Evolutionary conservation across 257 asterid genomes (phyloP).

Genomic region (Nicotiana benthamiana): DNA sequence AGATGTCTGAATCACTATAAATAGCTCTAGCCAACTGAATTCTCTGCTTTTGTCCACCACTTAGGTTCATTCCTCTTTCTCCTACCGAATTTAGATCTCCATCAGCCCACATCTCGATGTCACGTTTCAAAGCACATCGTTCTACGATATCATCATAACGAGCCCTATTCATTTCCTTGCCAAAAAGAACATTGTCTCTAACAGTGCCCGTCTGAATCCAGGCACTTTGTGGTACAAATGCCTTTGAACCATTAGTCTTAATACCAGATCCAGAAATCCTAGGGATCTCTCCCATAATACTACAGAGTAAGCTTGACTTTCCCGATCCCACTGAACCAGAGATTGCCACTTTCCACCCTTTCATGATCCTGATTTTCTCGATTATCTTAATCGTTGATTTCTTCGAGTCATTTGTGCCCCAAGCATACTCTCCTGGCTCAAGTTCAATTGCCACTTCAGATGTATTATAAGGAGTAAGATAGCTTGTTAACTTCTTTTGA

Average conservation of each 20-base stretch:
- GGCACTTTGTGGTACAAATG: slow-evolving; percentile 78
- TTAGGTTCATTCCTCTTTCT: slow-evolving; percentile 65
- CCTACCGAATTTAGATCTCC: slow-evolving; percentile 66
- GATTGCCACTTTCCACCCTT: slow-evolving; percentile 65
- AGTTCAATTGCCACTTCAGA: slow-evolving; percentile 53
- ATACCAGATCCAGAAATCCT: slow-evolving; percentile 52
- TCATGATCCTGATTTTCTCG: slow-evolving; percentile 33
- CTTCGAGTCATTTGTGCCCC: slow-evolving; percentile 41
- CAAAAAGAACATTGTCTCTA: slow-evolving; percentile 69
- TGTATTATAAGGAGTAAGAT: slow-evolving; percentile 10
- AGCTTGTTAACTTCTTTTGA: slow-evolving; percentile 29
- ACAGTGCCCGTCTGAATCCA: slow-evolving; percentile 90
- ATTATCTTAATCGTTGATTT: slow-evolving; percentile 43
- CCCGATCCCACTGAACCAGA: slow-evolving; percentile 90
- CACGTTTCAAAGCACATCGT: slow-evolving; percentile 67
- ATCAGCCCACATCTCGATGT: slow-evolving; percentile 52
- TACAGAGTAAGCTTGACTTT: slow-evolving; percentile 62
- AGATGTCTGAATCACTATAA: slow-evolving; percentile 57
- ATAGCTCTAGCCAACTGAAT: slow-evolving; percentile 81
- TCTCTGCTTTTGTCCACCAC: slow-evolving; percentile 85
- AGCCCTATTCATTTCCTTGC: slow-evolving; percentile 52
- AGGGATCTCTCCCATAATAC: slow-evolving; percentile 71
- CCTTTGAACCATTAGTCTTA: slow-evolving; percentile 55
- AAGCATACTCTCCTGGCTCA: slow-evolving; percentile 57
- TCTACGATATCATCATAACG: slow-evolving; percentile 53